phyloP scores from a whole-genome alignment of 257 asterid genomes.

The Pogostemon cablin region DNA sequence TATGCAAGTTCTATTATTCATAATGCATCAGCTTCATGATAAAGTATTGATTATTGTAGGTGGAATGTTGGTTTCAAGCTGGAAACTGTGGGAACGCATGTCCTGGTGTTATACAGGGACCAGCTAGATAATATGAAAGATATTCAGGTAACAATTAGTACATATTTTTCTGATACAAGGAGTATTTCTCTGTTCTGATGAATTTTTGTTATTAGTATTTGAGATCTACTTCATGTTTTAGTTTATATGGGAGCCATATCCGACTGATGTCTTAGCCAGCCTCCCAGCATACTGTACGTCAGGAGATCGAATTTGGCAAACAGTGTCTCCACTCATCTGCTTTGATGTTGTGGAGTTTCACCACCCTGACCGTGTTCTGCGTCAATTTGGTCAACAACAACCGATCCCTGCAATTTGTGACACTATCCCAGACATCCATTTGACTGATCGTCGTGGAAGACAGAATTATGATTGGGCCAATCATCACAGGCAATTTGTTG shows the following conservation, averaged over 20 bases:
- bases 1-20: not conserved
- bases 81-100: constrained; percentile 73
- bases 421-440: constrained; percentile 69
- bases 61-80: constrained; percentile 88
- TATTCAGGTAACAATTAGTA: constrained; percentile 47
- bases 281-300: constrained; percentile 75
- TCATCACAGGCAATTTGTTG: constrained; percentile 70
- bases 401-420: constrained; percentile 61
- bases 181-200: constrained; percentile 1
- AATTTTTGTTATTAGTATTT: constrained; percentile 22
- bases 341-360: constrained; percentile 79
- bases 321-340: constrained; percentile 76
- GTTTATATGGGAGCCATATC: constrained; percentile 85
- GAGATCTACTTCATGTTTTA: constrained; percentile 37
- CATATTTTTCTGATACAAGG: not conserved
- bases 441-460: constrained; percentile 79
- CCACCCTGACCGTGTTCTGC: constrained; percentile 76
- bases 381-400: constrained; percentile 76
- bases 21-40: constrained; percentile 2
- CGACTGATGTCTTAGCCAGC: constrained; percentile 49
- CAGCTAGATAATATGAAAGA: constrained; percentile 68
- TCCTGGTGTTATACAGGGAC: constrained; percentile 53
- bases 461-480: constrained; percentile 84
- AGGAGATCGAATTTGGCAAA: constrained; percentile 68
- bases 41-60: constrained; percentile 41